These are phyloP conservation scores for Rhizophagus clarus DNA, from an alignment of 192 early-diverging fungal species.

Conservation along the genomic window DNA sequence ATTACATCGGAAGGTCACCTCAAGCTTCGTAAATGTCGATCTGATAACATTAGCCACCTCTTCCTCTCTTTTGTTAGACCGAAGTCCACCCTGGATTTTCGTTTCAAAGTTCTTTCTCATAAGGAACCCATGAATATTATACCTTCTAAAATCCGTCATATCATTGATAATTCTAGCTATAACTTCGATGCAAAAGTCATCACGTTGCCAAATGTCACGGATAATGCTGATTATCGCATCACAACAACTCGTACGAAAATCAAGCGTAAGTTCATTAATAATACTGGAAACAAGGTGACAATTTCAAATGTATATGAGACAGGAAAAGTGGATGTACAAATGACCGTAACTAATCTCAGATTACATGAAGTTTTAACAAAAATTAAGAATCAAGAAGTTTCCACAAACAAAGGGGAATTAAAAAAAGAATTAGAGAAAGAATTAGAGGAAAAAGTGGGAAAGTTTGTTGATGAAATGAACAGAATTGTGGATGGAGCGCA, in stretches of 20 bases:
- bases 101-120: background rate
- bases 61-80: background rate
- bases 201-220: background rate
- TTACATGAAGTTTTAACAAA: background rate
- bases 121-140: background rate
- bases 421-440: background rate
- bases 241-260: background rate
- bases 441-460: background rate
- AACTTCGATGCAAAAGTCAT: background rate
- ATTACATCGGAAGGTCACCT: background rate
- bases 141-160: background rate
- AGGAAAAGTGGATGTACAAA: background rate
- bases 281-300: background rate
- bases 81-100: background rate
- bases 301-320: background rate
- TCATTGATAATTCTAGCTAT: background rate
- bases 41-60: background rate
- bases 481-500: background rate
- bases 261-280: background rate
- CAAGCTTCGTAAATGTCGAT: background rate
- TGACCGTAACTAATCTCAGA: background rate
- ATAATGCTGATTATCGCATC: background rate
- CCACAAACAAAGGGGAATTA: background rate
- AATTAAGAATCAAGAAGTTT: background rate
- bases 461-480: slow-evolving; percentile 4